Base-by-base conservation (phyloP, 1,284 basidiomycete genomes). In the Takashimella tepidaria region DNA sequence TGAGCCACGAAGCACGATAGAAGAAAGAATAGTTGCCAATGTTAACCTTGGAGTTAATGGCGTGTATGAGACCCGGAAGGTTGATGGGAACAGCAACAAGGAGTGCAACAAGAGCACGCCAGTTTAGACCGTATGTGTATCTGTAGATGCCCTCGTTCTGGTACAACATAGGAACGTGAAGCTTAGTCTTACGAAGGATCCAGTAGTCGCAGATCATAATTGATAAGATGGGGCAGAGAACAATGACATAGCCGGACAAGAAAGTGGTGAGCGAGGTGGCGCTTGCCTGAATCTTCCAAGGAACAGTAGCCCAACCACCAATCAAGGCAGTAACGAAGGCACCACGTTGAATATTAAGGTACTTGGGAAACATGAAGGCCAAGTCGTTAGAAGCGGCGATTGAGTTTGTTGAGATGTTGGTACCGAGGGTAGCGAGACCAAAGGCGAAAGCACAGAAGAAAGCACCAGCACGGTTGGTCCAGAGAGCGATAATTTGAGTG, bases 311-410 rank as follows among this genome's bases (percentile, higher is more conserved):
- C 84, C 84, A 86, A 3, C 83, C 86, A 11, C 87, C 87, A 3
- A 89, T 67, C 51, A 89, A 62, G 0, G 86, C 84, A 61, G 86
- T 88, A 45, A 89, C 77, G 56, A 86, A 75, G 67, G 88, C 87
- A 0, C 87, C 87, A 11, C 87, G 79, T 24, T 81, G 78, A 59
- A 90, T 87, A 69, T 89, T 87, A 74, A 90, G 81, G 62, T 83
- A 89, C 53, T 70, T 64, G 3, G 70, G 67, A 43, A 61, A 58
- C 31, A 68, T 69, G 8, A 83, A 86, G 12, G 83, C 84, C 76
- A 89, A 82, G 70, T 90, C 84, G 73, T 89, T 90, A 0, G 85
- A 86, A 1, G 86, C 84, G 27, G 84, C 85, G 55, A 90, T 77
- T 41, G 83, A 85, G 73, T 89, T 80, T 54, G 74, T 72, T 20